Percentiles rank a stretch among this genome's conserved stretches.
phyloP scores from a whole-genome alignment of 768 basidiomycete genomes.

The Amanita rimosa region DNA sequence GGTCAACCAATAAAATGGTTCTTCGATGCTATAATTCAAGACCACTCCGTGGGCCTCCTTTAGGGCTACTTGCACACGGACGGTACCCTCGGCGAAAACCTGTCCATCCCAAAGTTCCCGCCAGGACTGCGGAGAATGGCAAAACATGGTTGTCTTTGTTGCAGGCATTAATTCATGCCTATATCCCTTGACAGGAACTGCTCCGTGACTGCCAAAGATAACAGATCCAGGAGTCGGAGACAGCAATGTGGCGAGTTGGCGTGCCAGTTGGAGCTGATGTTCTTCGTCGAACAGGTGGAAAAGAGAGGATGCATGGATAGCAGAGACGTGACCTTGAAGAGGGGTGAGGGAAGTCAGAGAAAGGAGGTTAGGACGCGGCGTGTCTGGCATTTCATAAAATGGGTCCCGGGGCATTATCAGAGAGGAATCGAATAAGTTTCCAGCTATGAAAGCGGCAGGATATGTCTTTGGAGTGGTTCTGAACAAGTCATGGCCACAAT shows the following conservation, averaged over 20 bases:
- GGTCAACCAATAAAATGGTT: slow-evolving; percentile 4
- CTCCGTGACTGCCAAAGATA: slow-evolving; percentile 27
- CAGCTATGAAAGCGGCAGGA: slow-evolving; percentile 42
- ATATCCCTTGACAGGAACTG: slow-evolving; percentile 20
- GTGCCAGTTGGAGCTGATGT: slow-evolving; percentile 19
- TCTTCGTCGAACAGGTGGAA: slow-evolving; percentile 27
- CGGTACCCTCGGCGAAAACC: slow-evolving; percentile 19
- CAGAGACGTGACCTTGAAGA: slow-evolving; percentile 31
- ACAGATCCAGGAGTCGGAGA: slow-evolving; percentile 21
- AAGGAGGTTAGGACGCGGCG: slow-evolving; percentile 7
- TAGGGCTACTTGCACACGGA: slow-evolving; percentile 17
- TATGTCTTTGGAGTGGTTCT: slow-evolving; percentile 37
- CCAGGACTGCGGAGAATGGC: slow-evolving; percentile 27
- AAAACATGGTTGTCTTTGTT: slow-evolving; percentile 19
- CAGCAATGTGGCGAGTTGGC: slow-evolving; percentile 19
- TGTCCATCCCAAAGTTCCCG: slow-evolving; percentile 21
- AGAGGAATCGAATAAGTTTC: slow-evolving; percentile 38
- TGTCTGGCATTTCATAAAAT: slow-evolving; percentile 5
- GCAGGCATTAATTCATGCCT: slow-evolving; percentile 1
- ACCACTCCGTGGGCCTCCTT: not conserved
- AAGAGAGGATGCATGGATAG: slow-evolving; percentile 28
- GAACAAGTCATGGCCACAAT: slow-evolving; percentile 52
- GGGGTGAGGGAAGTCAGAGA: slow-evolving; percentile 16
- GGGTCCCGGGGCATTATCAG: slow-evolving; percentile 23
- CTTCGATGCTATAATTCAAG: not conserved